Conservation (phyloP, 2,329 filamentous ascomycete species). For the Massarina eburnea region DNA sequence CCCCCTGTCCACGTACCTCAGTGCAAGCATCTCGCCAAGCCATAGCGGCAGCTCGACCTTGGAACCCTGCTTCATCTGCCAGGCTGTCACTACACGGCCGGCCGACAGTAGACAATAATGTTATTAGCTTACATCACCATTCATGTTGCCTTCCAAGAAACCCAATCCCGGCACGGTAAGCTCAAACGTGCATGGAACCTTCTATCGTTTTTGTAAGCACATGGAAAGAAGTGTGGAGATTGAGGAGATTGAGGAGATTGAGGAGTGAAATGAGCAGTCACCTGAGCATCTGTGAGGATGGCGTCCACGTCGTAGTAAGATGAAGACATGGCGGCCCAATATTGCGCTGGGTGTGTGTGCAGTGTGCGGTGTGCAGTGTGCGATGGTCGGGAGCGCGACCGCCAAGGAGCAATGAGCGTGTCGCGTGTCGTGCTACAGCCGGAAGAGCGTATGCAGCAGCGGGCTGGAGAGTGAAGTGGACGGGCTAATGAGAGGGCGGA, state of each 20-base stretch:
- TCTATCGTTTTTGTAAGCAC: conserved; percentile 54
- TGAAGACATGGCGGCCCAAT: not conserved
- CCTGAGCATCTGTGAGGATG: conserved; percentile 83
- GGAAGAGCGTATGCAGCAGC: conserved; percentile 12
- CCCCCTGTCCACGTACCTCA: conserved; percentile 51
- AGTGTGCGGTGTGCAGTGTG: too few relatives aligned
- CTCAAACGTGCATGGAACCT: conserved; percentile 94
- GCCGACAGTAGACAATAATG: too few relatives aligned
- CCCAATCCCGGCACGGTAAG: conserved; percentile 84
- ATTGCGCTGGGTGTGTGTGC: not conserved
- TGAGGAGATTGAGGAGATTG: too few relatives aligned
- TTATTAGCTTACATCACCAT: conserved; percentile 55
- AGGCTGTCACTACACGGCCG: conserved; percentile 7
- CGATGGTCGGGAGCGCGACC: conserved; percentile 3
- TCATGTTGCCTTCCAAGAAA: conserved; percentile 82
- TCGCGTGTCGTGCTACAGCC: conserved; percentile 29
- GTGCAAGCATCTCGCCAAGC: conserved; percentile 90
- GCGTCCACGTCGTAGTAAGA: conserved; percentile 85
- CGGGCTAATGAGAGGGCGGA: not conserved
- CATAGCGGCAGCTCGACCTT: conserved; percentile 84
- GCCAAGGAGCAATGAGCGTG: conserved; percentile 17
- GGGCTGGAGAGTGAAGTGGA: conserved; percentile 6
- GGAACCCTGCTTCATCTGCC: conserved; percentile 75
- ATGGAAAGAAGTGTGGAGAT: not conserved
- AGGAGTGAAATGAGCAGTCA: conserved; percentile 42